A percentile compares a stretch with the other conserved stretches of the same genome.
Evolutionary conservation across 495 filamentous ascomycete species (phyloP).

Genomic region (Chaetomium cochliodes): DNA sequence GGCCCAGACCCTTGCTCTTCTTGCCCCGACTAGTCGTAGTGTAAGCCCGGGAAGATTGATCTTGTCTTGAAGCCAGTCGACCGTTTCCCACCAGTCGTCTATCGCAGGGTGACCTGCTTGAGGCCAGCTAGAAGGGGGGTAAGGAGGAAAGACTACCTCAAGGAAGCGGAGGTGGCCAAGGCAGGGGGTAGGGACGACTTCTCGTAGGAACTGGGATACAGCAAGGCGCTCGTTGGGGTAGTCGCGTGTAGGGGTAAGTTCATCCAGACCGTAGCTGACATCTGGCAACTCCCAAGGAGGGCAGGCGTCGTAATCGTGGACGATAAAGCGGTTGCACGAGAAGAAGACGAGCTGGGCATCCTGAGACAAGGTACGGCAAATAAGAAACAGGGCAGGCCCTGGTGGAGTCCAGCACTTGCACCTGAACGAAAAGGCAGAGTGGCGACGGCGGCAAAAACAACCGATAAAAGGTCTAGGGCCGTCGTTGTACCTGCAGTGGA

Average conservation of each 20-base stretch:
- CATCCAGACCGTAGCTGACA: not conserved
- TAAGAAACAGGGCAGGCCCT: constrained; percentile 10
- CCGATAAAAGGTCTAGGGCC: constrained; percentile 3
- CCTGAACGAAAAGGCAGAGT: constrained; percentile 16
- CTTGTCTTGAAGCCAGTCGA: constrained; percentile 5
- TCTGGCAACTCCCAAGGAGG: not conserved
- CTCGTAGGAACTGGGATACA: constrained; percentile 5
- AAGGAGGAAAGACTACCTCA: constrained; percentile 1
- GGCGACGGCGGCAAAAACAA: constrained; percentile 16
- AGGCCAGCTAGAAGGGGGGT: not conserved
- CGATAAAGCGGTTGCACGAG: constrained; percentile 9
- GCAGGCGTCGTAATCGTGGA: not conserved
- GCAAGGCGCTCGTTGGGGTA: not conserved
- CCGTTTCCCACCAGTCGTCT: not conserved
- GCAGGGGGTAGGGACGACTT: constrained; percentile 4
- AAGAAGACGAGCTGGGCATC: constrained; percentile 5
- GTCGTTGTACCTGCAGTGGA: not conserved
- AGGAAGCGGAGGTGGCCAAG: not conserved
- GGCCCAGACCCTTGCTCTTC: not conserved
- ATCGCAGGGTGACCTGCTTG: not conserved
- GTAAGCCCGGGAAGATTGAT: not conserved
- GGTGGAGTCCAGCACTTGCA: constrained; percentile 24
- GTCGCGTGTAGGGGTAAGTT: not conserved
- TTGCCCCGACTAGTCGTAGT: not conserved
- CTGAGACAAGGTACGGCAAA: constrained; percentile 3